These are phyloP conservation scores for Diaporthe amygdali DNA, from an alignment of 2,329 filamentous ascomycete species.

Conservation along the genomic window DNA sequence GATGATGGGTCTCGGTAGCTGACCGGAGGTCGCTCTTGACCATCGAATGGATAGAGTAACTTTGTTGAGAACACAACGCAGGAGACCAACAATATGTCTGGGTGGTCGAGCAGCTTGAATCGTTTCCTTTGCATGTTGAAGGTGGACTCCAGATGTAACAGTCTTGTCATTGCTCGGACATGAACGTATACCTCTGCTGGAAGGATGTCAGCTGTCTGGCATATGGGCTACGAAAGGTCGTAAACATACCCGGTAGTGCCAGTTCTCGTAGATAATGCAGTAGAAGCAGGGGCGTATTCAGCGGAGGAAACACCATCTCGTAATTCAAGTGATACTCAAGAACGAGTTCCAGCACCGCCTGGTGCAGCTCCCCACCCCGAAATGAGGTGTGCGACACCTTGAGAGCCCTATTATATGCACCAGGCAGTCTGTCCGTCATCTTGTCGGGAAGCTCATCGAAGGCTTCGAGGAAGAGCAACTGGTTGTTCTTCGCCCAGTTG, in stretches of 20 bases:
- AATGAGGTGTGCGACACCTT: conserved; percentile 54
- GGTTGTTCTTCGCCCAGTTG: conserved; percentile 69
- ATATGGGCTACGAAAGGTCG: background rate
- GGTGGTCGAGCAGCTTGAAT: conserved; percentile 62
- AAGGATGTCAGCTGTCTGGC: conserved; percentile 33
- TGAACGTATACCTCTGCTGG: conserved; percentile 69
- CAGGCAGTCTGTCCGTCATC: conserved; percentile 69
- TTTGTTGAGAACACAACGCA: conserved; percentile 80
- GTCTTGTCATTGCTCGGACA: conserved; percentile 59
- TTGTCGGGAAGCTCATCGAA: conserved; percentile 53
- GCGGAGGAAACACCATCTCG: conserved; percentile 71
- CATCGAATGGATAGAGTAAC: conserved; percentile 77
- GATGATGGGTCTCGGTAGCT: conserved; percentile 60
- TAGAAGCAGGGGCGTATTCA: conserved; percentile 74
- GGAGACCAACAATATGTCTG: conserved; percentile 76
- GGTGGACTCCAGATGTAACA: conserved; percentile 58
- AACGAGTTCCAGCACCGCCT: conserved; percentile 64
- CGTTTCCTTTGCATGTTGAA: conserved; percentile 56
- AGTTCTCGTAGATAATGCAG: conserved; percentile 74
- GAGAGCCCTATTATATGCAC: conserved; percentile 63
- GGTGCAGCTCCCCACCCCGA: conserved; percentile 66
- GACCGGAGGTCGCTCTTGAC: conserved; percentile 53
- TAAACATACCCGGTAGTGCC: conserved; percentile 70
- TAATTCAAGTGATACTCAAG: conserved; percentile 71
- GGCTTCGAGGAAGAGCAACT: conserved; percentile 75